Base-by-base conservation (phyloP, 257 asterid species). In the Plectranthus barbatus region DNA sequence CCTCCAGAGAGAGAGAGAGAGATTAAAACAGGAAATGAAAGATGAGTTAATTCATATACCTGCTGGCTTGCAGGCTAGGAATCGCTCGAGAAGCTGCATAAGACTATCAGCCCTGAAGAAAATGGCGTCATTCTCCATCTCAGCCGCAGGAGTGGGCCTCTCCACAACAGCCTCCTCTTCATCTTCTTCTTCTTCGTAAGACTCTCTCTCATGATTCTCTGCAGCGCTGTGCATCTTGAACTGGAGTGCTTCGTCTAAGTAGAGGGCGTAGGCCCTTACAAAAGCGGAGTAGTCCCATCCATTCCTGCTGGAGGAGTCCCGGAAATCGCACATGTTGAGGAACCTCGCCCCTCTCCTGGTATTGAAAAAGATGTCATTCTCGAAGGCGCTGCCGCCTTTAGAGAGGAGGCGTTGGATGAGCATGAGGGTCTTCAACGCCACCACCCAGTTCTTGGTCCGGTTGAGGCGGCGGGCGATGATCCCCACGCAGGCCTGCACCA, bases 401-500 rank as follows among this genome's bases (percentile, higher is more conserved):
- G 72, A 21, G 17, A 93, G 80, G 67, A 93, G 74, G 62, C 95
- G 85, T 5, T 85, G 96, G 44, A 82, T 49, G 65, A 93, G 77
- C 91, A 93, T 79, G 53, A 93, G 85, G 0, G 94, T 8, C 62
- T 93, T 93, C 4, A 93, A 64, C 0, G 99, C 99, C 37, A 93
- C 99, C 4, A 80, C 85, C 97, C 99, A 93, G 42, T 87, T 87
- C 69, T 61, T 85, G 58, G 99, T 93, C 81, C 79, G 81, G 84
- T 78, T 77, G 24, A 93, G 91, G 55, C 99, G 94, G 18, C 76
- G 70, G 8, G 88, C 82, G 20, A 90, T 80, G 65, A 79, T 72
- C 68, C 17, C 12, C 14, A 90, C 74, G 58, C 95, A 85, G 4
- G 87, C 74, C 9, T 78, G 60, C 1, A 90, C 94, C 31, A 79